Evolutionary conservation across 2,329 filamentous ascomycete species (phyloP), one percentile per base, ranked within the genome.

Genomic region (Neonectria faginata): DNA sequence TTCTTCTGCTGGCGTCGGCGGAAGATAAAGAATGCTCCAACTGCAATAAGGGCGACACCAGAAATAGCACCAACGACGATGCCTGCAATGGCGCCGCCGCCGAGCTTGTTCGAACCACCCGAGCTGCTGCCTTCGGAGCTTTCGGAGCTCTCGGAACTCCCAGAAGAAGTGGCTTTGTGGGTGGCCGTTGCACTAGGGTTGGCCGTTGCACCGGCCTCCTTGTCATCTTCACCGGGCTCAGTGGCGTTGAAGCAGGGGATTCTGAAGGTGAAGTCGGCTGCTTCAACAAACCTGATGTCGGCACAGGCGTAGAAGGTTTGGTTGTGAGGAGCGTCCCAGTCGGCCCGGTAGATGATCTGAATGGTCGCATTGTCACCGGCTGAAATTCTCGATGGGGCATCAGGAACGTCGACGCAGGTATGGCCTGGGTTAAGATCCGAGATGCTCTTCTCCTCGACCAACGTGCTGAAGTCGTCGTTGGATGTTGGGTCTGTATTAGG

Each of bases 61-160:
- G 87, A 80, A 20, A 94, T 77, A 3, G 88, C 85, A 33, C 92
- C 92, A 66, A 94, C 82, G 7, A 91, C 90, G 66, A 92, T 89
- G 1, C 91, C 92, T 3, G 91, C 92, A 72, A 51, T 51, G 11
- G 48, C 48, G 4, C 48, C 48, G 22, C 48, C 29, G n/a, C 94
- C 92, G 31, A 88, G 85, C 45, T 91, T 91, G 25, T 87, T 88
- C 5, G 88, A 89, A 2, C 75, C 76, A 57, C 70, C 67, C 3
- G 48, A 33, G 29, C 25, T 50, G 27, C 33, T 29, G 27, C 22
- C 29, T 7, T 33, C 47, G 1, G 44, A 47, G 22, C 14, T 18
- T 33, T 27, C 48, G 6, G 48, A 33, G 29, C 25, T 50, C 3
- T 51, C 48, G n/a, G 31, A 31, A 9, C 31, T 51, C 11, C 10